These are phyloP conservation scores for Peronospora tabacina DNA, from an alignment of 352 stramenopile species.

Conservation along the genomic window DNA sequence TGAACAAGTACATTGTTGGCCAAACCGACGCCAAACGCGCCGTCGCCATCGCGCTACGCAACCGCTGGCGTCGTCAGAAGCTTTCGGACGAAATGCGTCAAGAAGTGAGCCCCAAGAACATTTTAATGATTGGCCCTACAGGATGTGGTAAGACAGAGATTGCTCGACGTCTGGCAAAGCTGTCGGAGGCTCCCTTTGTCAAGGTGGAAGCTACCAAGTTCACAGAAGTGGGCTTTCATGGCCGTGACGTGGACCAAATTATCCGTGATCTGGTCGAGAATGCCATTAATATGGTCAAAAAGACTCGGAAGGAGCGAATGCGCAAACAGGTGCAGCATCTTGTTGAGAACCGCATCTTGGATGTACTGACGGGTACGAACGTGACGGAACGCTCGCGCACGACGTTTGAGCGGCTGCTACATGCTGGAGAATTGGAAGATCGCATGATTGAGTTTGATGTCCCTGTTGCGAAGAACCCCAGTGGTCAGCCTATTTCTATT, in stretches of 20 bases:
- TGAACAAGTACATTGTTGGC: slow-evolving; percentile 97
- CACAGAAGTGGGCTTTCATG: slow-evolving; percentile 99
- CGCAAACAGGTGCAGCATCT: slow-evolving; percentile 87
- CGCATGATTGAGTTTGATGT: slow-evolving; percentile 75
- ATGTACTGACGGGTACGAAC: slow-evolving; percentile 90
- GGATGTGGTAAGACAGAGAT: slow-evolving; percentile 99
- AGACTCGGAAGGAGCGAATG: slow-evolving; percentile 89
- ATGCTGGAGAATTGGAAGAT: slow-evolving; percentile 71
- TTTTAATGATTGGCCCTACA: slow-evolving; percentile 99
- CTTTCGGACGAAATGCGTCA: slow-evolving; percentile 87
- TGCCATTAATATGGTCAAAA: slow-evolving; percentile 94
- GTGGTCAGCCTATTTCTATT: slow-evolving; percentile 58
- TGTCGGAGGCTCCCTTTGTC: slow-evolving; percentile 95
- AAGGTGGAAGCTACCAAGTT: slow-evolving; percentile 99
- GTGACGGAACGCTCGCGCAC: slow-evolving; percentile 68
- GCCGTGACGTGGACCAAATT: slow-evolving; percentile 98
- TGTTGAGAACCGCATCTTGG: slow-evolving; percentile 94
- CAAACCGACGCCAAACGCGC: slow-evolving; percentile 96
- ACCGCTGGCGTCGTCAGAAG: slow-evolving; percentile 95
- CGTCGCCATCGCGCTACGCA: slow-evolving; percentile 97
- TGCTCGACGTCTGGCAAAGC: slow-evolving; percentile 92
- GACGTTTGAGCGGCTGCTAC: slow-evolving; percentile 91
- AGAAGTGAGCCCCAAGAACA: slow-evolving; percentile 98
- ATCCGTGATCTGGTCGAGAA: slow-evolving; percentile 98
- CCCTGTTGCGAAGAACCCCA: slow-evolving; percentile 41